These are phyloP conservation scores for Diplocarpon rosae DNA, from an alignment of 2,329 filamentous ascomycete genomes.

Conservation along the genomic window DNA sequence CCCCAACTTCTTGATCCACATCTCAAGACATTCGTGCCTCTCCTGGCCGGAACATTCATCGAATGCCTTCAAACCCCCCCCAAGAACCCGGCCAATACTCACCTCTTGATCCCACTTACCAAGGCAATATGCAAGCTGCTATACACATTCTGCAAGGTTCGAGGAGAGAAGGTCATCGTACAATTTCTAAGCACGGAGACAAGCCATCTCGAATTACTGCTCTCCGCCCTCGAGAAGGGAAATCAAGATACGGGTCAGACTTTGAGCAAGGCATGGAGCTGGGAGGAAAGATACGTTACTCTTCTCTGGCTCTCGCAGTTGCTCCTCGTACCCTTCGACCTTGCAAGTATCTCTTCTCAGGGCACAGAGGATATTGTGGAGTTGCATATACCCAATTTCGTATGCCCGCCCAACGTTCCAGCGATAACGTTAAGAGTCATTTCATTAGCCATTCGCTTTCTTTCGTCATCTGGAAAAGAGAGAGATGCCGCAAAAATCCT, in stretches of 20 bases:
- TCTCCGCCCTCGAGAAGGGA: constrained; percentile 58
- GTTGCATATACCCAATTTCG: constrained; percentile 36
- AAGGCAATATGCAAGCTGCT: constrained; percentile 67
- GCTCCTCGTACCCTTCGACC: constrained; percentile 77
- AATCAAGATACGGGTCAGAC: constrained; percentile 2
- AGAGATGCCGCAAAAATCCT: constrained; percentile 77
- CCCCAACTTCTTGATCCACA: constrained; percentile 86
- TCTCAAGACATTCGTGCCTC: constrained; percentile 63
- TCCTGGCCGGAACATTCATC: constrained; percentile 66
- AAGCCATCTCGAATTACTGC: constrained; percentile 68
- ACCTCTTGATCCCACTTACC: constrained; percentile 26
- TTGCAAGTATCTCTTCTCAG: constrained; percentile 68
- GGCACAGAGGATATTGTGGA: constrained; percentile 37
- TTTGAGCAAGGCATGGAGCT: constrained; percentile 40
- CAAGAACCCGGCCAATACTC: constrained; percentile 29
- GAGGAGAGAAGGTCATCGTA: constrained; percentile 85
- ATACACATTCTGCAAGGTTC: constrained; percentile 88
- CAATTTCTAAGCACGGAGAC: constrained; percentile 88
- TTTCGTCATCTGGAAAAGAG: constrained; percentile 73
- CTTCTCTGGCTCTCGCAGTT: constrained; percentile 81
- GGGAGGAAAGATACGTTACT: constrained; percentile 83
- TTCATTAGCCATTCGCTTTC: constrained; percentile 57
- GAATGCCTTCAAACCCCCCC: constrained; percentile 45
- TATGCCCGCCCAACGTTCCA: constrained; percentile 51
- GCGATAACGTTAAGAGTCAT: constrained; percentile 61